Evolutionary conservation across 108 stramenopile genomes (phyloP).

Genomic region (Aurantiochytrium sp.): DNA sequence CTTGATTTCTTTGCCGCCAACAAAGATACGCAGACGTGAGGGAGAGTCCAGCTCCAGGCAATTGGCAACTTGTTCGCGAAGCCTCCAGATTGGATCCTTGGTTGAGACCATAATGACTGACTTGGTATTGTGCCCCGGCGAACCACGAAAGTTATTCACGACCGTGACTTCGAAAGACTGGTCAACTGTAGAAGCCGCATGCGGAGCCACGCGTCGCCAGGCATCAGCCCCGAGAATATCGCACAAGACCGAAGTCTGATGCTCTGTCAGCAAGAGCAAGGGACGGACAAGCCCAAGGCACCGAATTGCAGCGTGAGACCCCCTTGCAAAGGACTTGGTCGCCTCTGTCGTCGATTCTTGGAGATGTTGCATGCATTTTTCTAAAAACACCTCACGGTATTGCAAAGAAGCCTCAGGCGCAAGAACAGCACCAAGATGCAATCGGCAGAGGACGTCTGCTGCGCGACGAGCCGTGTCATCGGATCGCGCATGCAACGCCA

Average conservation of each 20-base stretch:
- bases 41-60: not conserved
- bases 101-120: not conserved
- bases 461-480: not conserved
- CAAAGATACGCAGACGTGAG: not conserved
- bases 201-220: not conserved
- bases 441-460: not conserved
- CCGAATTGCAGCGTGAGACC: not conserved
- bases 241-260: not conserved
- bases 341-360: not conserved
- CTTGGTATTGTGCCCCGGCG: not conserved
- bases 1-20: slow-evolving; percentile 1
- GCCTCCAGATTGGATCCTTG: not conserved
- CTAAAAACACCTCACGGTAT: not conserved
- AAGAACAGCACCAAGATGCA: not conserved
- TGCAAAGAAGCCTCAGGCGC: not conserved
- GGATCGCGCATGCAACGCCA: not conserved
- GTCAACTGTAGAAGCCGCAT: not conserved
- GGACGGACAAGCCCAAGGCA: not conserved
- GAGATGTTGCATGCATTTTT: not conserved
- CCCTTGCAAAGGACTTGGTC: not conserved
- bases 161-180: not conserved
- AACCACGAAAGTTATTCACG: not conserved
- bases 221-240: not conserved
- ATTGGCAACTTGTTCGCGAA: not conserved
- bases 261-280: not conserved